Evolutionary conservation across 2,329 filamentous ascomycete genomes (phyloP), one percentile per base, ranked within the genome.

Genomic region (Cephalotrichum gorgonifer): DNA sequence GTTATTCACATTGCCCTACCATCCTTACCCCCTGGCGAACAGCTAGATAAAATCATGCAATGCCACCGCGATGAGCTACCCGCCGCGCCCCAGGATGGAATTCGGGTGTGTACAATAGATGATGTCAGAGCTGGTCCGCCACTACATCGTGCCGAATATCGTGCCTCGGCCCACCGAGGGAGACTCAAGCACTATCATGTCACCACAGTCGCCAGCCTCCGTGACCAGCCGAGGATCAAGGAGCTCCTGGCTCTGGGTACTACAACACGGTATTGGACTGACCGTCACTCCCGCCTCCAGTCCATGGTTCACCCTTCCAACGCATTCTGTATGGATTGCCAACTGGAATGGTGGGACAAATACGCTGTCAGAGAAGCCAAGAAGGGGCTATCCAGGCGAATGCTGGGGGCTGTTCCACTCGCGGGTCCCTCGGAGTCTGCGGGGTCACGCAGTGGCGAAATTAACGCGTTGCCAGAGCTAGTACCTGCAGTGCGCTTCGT

Each of bases 271-370:
- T 22, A 25, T 17, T 49, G 47, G 47, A 11, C 22, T 7, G 27
- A 35, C 20, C 41, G 20, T 3, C 2, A 6, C 11, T 28, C 47
- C 6, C 39, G 47, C 14, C 30, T 49, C 2, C 30, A 22, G 1
- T 27, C 47, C 6, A 31, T 49, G 30, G 23, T 44, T 23, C 22
- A 49, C 22, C 47, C 35, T 9, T 26, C 17, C 6, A 49, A 44
- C 20, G 47, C 47, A n/a, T 49, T 49, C 23, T 49, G 47, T 28
- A 49, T 49, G 39, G 47, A 49, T 22, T 49, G 47, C 47, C 30
- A 44, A 14, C 20, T 49, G 7, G 22, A 49, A n/a, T 49, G 47
- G 47, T 49, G 47, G 47, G 47, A 49, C 6, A 27, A 17, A 22
- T 9, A 31, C 15, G 41, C 39, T 25, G 4, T 25, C 4, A 12